Evolutionary conservation across 176 grass and related monocot species (phyloP), one percentile per base, ranked within the genome.

Genomic region (Guadua angustifolia): DNA sequence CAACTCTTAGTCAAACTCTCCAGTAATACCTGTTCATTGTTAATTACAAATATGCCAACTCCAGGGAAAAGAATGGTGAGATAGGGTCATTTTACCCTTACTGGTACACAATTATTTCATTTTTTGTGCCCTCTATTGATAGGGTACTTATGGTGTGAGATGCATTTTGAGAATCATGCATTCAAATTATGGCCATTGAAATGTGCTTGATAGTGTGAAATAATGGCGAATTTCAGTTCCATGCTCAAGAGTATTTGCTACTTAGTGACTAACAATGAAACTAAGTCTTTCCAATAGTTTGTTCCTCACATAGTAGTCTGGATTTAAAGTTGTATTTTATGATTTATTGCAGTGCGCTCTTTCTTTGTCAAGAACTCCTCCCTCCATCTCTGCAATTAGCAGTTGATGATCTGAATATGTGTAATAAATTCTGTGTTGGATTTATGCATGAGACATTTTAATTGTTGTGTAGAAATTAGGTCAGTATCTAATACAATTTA

Each of bases 1-100:
- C 19, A 36, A 57, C 35, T 57, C 46, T 21, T 82, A 71, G 44
- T 25, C 39, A 71, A 88, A 83, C 11, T 66, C 13, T 52, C 57
- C 5, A 33, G 60, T 6, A 68, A 11, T 80, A 53, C 7, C 3
- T 57, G 2, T 57, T 59, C 56, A 59, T 81, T 11, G 50, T 56
- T 42, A 11, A 56, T 56, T 69, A 56, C 13, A 69, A 69, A 42
- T 50, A 55, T 40, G 3, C 22, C 47, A 69, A 40, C 12, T 80
- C 78, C 12, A 51, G 21, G 24, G 42, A 18, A 64, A 66, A 9
- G 4, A 66, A 65, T n/a, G 18, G 32, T 79, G 42, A 66, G 10
- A 50, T 50, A n/a, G 29, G 11, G 9, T 15, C 17, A 49, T 65
- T 79, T 66, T 65, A 35, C 59, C 43, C 42, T 65, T 3, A 46